Evolutionary conservation across 345 rosid species (phyloP).

Genomic region (Salix koriyanagi): DNA sequence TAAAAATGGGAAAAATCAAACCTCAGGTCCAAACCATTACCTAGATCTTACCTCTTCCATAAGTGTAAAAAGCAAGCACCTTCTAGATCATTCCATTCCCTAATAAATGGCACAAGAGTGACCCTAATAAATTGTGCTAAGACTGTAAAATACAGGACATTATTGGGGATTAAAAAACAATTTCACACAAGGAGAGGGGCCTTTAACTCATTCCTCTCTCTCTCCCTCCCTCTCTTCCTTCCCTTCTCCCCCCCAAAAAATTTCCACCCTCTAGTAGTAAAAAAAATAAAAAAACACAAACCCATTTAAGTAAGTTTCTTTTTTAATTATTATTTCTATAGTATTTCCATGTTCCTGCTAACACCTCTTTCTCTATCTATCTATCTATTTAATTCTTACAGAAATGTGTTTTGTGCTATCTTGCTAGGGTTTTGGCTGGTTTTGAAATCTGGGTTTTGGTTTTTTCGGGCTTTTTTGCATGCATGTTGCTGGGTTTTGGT

Average conservation of each 20-base stretch:
- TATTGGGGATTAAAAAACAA: neutral
- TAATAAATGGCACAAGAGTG: neutral
- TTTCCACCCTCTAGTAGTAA: neutral
- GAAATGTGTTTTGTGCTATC: neutral
- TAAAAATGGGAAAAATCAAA: neutral
- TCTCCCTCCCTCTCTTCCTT: neutral
- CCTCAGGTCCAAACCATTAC: neutral
- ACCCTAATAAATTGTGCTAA: neutral
- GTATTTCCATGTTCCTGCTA: neutral
- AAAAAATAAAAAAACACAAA: neutral
- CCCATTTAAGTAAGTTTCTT: neutral
- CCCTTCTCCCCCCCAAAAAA: neutral
- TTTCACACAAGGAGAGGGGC: neutral
- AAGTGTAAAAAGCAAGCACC: no score
- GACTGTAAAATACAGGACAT: neutral
- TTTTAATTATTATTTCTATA: neutral
- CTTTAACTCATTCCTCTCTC: neutral
- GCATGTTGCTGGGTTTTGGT: neutral
- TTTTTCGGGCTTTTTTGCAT: neutral
- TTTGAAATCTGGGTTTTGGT: neutral
- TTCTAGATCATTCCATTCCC: neutral
- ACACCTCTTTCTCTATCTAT: neutral
- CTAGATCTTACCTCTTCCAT: neutral
- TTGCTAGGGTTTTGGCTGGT: neutral
- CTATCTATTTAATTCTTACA: neutral